These are phyloP conservation scores for Vanrija humicola DNA, from an alignment of 1,284 basidiomycete species.

Conservation along the genomic window DNA sequence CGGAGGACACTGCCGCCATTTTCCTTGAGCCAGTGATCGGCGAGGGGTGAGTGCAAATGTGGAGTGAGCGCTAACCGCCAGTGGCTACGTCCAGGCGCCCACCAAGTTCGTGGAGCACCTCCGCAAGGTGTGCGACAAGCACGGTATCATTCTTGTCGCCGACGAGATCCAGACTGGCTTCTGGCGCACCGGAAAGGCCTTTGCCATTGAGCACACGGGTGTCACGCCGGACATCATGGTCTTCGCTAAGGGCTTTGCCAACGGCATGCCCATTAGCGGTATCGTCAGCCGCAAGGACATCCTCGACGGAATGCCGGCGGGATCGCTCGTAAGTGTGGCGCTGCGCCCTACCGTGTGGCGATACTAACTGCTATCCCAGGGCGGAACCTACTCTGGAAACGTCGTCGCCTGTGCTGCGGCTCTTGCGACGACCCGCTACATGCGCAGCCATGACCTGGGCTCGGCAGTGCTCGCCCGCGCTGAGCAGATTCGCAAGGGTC, in stretches of 20 bases:
- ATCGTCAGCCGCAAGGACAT: constrained; percentile 74
- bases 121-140: constrained; percentile 73
- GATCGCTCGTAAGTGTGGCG: constrained; percentile 17
- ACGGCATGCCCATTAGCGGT: constrained; percentile 76
- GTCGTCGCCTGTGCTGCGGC: constrained; percentile 81
- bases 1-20: constrained; percentile 83
- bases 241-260: constrained; percentile 66
- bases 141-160: constrained; percentile 64
- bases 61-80: neutral
- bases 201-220: constrained; percentile 62
- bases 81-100: constrained; percentile 83
- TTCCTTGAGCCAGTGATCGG: constrained; percentile 86
- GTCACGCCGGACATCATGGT: constrained; percentile 79
- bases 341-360: constrained; percentile 4
- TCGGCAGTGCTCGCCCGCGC: constrained; percentile 71
- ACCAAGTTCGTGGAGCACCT: constrained; percentile 71
- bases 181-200: constrained; percentile 62
- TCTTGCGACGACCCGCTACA: constrained; percentile 52
- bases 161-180: constrained; percentile 57
- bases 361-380: constrained; percentile 34
- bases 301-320: constrained; percentile 52
- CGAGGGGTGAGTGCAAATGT: constrained; percentile 57
- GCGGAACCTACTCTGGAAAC: constrained; percentile 61
- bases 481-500: constrained; percentile 60
- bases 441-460: constrained; percentile 55